Conservation (phyloP, 257 asterid genomes). For the Solanum lycopersicoides region DNA sequence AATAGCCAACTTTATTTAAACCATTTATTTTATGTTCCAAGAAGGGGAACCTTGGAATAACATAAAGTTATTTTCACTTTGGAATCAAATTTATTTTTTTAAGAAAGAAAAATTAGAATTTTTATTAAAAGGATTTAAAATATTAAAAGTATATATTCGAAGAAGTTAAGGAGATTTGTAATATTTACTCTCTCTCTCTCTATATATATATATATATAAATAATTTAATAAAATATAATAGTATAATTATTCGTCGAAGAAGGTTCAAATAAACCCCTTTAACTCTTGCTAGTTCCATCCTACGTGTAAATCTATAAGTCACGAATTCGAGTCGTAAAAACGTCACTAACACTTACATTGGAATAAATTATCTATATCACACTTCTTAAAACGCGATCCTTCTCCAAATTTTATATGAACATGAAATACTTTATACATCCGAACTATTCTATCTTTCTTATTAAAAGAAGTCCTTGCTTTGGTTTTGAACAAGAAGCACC, state of each 20-base stretch:
- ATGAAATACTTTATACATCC: background rate
- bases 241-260: too few relatives aligned
- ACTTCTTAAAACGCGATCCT: background rate
- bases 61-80: too few relatives aligned
- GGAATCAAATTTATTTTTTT: too few relatives aligned
- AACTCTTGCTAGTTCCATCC: background rate
- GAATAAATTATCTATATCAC: background rate
- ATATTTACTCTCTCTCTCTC: too few relatives aligned
- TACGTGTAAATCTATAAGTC: background rate
- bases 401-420: background rate
- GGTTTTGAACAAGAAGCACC: background rate
- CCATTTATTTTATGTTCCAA: background rate
- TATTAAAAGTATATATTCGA: too few relatives aligned
- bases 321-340: background rate
- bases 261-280: background rate
- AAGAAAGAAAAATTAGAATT: too few relatives aligned
- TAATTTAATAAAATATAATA: too few relatives aligned
- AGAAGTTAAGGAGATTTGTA: too few relatives aligned
- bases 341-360: background rate
- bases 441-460: background rate
- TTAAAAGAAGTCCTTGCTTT: background rate
- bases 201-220: too few relatives aligned
- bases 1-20: background rate
- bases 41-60: background rate
- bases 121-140: too few relatives aligned